phyloP scores from a whole-genome alignment of 768 basidiomycete species.

The Lactarius deliciosus region DNA sequence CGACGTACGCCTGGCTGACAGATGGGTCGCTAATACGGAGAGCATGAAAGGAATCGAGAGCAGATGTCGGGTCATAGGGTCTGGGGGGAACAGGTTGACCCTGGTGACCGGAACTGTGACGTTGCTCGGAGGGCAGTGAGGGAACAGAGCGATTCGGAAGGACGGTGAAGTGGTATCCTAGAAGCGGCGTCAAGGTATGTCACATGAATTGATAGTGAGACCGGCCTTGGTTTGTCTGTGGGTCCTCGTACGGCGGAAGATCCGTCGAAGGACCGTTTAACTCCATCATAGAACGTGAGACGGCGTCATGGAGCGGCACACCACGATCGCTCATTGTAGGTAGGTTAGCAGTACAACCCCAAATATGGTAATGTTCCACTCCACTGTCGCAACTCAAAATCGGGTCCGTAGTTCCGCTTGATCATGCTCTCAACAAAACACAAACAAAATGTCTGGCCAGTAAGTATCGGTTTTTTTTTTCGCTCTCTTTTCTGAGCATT shows the following conservation, averaged over 20 bases:
- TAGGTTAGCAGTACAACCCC: neutral
- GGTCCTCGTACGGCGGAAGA: slow-evolving; percentile 4
- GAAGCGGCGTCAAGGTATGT: slow-evolving; percentile 9
- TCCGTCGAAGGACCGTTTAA: slow-evolving; percentile 5
- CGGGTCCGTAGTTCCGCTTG: neutral
- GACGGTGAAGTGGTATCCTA: slow-evolving; percentile 11
- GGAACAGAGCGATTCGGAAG: slow-evolving; percentile 24
- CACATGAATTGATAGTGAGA: neutral
- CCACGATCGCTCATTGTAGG: slow-evolving; percentile 4
- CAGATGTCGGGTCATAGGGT: slow-evolving; percentile 46
- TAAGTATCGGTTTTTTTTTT: neutral
- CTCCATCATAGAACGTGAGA: slow-evolving; percentile 17
- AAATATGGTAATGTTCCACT: slow-evolving; percentile 3
- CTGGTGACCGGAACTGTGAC: slow-evolving; percentile 1
- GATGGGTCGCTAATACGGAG: slow-evolving; percentile 50
- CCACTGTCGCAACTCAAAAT: neutral
- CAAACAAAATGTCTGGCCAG: slow-evolving; percentile 9
- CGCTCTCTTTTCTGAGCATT: neutral
- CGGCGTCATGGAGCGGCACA: slow-evolving; percentile 1
- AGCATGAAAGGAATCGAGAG: slow-evolving; percentile 52
- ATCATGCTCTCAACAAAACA: neutral
- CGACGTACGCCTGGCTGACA: slow-evolving; percentile 38
- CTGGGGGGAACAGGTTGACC: slow-evolving; percentile 1
- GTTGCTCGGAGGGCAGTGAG: slow-evolving; percentile 22
- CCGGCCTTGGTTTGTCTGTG: slow-evolving; percentile 10